Conservation (phyloP, 257 asterid species). For the Penstemon newberryi region DNA sequence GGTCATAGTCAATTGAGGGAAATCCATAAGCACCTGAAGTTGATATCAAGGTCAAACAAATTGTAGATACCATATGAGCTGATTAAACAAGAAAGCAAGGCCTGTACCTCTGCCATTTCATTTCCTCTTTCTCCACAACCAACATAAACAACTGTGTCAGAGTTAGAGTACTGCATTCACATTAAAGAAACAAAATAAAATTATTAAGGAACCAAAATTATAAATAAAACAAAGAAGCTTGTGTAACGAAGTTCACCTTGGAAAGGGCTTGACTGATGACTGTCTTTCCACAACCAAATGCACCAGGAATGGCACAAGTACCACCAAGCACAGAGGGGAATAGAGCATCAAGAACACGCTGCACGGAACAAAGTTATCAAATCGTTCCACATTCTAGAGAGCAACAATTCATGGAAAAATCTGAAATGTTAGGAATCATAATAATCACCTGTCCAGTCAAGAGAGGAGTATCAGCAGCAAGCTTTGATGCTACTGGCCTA, state of each 20-base stretch:
- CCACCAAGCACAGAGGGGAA: slow-evolving; percentile 99
- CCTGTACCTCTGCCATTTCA: slow-evolving; percentile 97
- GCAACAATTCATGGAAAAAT: slow-evolving; percentile 9
- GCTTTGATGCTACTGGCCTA: slow-evolving; percentile 93
- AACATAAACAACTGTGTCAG: slow-evolving; percentile 96
- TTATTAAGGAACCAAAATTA: slow-evolving; percentile 13
- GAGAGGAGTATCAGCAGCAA: slow-evolving; percentile 98
- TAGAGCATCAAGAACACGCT: slow-evolving; percentile 99
- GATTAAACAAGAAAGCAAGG: slow-evolving; percentile 31
- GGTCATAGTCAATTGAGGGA: slow-evolving; percentile 99
- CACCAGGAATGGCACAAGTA: slow-evolving; percentile 99
- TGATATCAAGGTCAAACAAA: slow-evolving; percentile 29
- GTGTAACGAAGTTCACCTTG: slow-evolving; percentile 55
- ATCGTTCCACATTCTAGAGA: slow-evolving; percentile 15
- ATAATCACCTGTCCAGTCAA: slow-evolving; percentile 93
- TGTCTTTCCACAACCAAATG: slow-evolving; percentile 99
- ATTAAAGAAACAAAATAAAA: slow-evolving; percentile 23
- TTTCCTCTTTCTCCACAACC: slow-evolving; percentile 99
- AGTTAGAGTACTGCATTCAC: slow-evolving; percentile 84
- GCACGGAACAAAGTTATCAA: slow-evolving; percentile 39
- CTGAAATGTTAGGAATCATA: slow-evolving; percentile 11
- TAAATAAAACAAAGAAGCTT: slow-evolving; percentile 18
- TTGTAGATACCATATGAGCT: slow-evolving; percentile 4
- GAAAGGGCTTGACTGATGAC: slow-evolving; percentile 99
- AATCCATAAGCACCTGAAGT: slow-evolving; percentile 96